Percentiles rank a stretch among this genome's conserved stretches.
phyloP scores from a whole-genome alignment of 352 stramenopile genomes.

The Pythium dissotocum region DNA sequence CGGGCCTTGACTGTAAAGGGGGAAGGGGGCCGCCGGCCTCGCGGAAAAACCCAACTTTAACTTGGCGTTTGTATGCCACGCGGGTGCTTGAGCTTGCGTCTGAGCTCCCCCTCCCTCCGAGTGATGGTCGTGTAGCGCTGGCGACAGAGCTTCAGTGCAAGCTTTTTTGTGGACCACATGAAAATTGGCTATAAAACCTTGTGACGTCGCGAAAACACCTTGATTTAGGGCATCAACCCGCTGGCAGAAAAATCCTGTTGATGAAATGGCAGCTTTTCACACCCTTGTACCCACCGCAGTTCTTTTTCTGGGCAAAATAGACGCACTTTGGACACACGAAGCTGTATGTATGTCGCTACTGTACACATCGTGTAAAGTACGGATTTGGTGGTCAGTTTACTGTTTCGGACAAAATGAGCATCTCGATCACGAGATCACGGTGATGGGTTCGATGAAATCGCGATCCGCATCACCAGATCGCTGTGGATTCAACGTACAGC shows the following conservation, averaged over 20 bases:
- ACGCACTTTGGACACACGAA: background rate
- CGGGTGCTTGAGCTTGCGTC: background rate
- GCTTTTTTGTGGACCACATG: background rate
- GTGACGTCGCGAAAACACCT: background rate
- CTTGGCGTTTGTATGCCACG: slow-evolving; percentile 20
- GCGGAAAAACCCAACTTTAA: slow-evolving; percentile 14
- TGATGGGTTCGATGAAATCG: background rate
- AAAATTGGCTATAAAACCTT: background rate
- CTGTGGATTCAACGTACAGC: background rate
- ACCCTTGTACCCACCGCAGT: background rate
- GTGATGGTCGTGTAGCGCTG: slow-evolving; percentile 24
- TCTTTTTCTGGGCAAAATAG: slow-evolving; percentile 8
- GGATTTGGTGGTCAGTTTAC: slow-evolving; percentile 2
- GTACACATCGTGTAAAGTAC: slow-evolving; percentile 1
- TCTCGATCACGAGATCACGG: background rate
- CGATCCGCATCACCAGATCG: background rate
- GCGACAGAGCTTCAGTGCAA: slow-evolving; percentile 22
- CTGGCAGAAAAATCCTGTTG: background rate
- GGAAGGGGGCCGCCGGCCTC: background rate
- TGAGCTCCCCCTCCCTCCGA: slow-evolving; percentile 1
- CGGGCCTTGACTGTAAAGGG: slow-evolving; percentile 3
- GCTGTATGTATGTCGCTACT: background rate
- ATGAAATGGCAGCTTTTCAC: background rate
- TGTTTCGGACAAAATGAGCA: slow-evolving; percentile 7
- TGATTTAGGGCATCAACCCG: slow-evolving; percentile 1